Base-by-base conservation (phyloP, 352 stramenopile genomes). In the Globisporangium irregulare region DNA sequence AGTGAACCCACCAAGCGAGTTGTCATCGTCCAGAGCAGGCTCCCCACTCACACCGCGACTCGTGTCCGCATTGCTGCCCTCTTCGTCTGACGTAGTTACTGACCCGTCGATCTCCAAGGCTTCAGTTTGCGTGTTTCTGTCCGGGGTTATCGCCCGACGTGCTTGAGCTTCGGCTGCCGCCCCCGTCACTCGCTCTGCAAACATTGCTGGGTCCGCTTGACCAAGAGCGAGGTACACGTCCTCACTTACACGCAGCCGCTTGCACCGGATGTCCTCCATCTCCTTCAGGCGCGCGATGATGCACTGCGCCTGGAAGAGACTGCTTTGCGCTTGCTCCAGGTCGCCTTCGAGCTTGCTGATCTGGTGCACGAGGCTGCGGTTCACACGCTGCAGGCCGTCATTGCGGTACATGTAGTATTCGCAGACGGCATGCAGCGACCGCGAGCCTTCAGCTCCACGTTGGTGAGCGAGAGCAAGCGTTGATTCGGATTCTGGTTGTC, bases 351-450 rank as follows among this genome's bases (percentile, higher is more conserved):
- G 64, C 50, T 48, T 18, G 12, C 67, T 43, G 48, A 73, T 58
- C 20, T 73, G 68, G 34, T 51, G 36, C 41, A 68, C 60, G 24
- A 72, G 59, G 14, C 41, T 67, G n/a, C 43, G 43, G 34, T 72
- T 68, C 59, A 62, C 38, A 34, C 32, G 66, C 25, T 48, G 48
- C 3, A 71, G 58, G 0, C 48, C 58, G 38, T 71, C 58, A 41
- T 62, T 71, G 20, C 50, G 58, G 50, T 66, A 66, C 34, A 71
- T 22, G 22, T 66, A 43, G n/a, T 34, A 57, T 24, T 68, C 60
- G 38, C 54, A 68, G 14, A 68, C 50, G 0, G 10, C 41, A 2
- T 68, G 63, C 18, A 55, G 54, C 22, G 32, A 54, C 3, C 12
- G 34, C 15, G 55, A n/a, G 5, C 29, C 15, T 7, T 20, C 29